Conservation (phyloP, 805 yeast species). For the Starmerella potacharoeniae region DNA sequence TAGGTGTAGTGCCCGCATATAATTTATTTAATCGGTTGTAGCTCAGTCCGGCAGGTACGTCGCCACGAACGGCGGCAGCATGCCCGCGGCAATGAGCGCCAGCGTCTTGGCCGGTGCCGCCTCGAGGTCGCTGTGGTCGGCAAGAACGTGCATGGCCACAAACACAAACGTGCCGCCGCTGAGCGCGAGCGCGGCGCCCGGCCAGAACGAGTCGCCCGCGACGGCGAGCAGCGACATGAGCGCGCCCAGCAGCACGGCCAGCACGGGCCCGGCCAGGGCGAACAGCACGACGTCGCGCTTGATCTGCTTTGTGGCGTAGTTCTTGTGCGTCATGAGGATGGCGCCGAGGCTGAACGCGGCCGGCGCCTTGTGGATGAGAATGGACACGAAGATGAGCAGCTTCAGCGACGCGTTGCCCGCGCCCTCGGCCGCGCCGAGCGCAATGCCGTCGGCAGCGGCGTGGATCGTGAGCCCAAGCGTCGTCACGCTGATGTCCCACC, state of each 20-base stretch:
- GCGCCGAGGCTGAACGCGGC: slow-evolving; percentile 59
- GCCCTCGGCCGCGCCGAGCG: slow-evolving; percentile 49
- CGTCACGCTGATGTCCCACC: slow-evolving; percentile 31
- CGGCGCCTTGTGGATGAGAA: slow-evolving; percentile 62
- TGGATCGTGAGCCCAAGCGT: slow-evolving; percentile 57
- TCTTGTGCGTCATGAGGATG: slow-evolving; percentile 32
- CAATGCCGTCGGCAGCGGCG: slow-evolving; percentile 61
- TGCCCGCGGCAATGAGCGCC: slow-evolving; percentile 13
- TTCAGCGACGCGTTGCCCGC: slow-evolving; percentile 30
- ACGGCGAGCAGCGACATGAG: slow-evolving; percentile 23
- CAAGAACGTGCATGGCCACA: slow-evolving; percentile 51
- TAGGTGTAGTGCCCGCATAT: too few species aligned
- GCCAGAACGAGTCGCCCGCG: slow-evolving; percentile 25
- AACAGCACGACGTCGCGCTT: slow-evolving; percentile 41
- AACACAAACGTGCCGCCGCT: slow-evolving; percentile 65
- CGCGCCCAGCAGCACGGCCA: slow-evolving; percentile 43
- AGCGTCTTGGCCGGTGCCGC: background rate
- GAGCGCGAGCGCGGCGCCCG: slow-evolving; percentile 45
- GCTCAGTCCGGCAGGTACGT: slow-evolving; percentile 15
- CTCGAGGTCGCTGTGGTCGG: slow-evolving; percentile 1
- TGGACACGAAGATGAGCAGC: slow-evolving; percentile 44
- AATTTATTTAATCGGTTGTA: background rate
- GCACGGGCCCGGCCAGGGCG: slow-evolving; percentile 49
- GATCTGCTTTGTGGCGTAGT: slow-evolving; percentile 11
- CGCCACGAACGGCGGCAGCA: slow-evolving; percentile 18